Percentiles rank a stretch among this genome's conserved stretches.
Conservation (phyloP, 1,284 basidiomycete species). For the Schizophyllum amplum region DNA sequence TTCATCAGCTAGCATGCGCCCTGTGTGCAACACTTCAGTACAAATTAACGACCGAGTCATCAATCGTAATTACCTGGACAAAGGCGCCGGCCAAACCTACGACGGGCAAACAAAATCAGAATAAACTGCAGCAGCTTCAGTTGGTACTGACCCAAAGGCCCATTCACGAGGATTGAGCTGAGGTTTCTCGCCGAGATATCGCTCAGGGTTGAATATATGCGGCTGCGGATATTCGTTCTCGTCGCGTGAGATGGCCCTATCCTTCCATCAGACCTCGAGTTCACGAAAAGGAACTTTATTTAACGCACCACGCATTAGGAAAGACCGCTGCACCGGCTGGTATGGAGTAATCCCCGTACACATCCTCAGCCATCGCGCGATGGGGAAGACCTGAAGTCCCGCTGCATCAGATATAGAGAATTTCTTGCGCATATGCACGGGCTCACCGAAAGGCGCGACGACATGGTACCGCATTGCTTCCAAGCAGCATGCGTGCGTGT, state of each 20-base stretch:
- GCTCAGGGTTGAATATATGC: slow-evolving; percentile 12
- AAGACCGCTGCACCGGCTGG: slow-evolving; percentile 31
- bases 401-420: background rate
- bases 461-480: slow-evolving; percentile 28
- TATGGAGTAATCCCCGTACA: slow-evolving; percentile 29
- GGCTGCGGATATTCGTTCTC: slow-evolving; percentile 9
- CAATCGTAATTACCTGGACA: background rate
- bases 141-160: slow-evolving; percentile 11
- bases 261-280: background rate
- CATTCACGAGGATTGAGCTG: slow-evolving; percentile 12
- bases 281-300: background rate
- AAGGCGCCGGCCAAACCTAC: background rate
- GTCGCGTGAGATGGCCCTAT: slow-evolving; percentile 14
- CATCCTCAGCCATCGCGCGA: slow-evolving; percentile 18
- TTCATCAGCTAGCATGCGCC: slow-evolving; percentile 4
- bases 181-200: slow-evolving; percentile 8
- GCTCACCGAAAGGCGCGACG: slow-evolving; percentile 15
- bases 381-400: slow-evolving; percentile 20
- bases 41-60: background rate
- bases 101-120: background rate
- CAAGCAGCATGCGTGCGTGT: slow-evolving; percentile 7
- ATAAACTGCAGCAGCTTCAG: background rate
- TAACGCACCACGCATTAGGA: slow-evolving; percentile 28
- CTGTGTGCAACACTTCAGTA: background rate
- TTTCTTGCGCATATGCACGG: background rate